phyloP scores from a whole-genome alignment of 306 rosid genomes.

The Cucurbita pepo region DNA sequence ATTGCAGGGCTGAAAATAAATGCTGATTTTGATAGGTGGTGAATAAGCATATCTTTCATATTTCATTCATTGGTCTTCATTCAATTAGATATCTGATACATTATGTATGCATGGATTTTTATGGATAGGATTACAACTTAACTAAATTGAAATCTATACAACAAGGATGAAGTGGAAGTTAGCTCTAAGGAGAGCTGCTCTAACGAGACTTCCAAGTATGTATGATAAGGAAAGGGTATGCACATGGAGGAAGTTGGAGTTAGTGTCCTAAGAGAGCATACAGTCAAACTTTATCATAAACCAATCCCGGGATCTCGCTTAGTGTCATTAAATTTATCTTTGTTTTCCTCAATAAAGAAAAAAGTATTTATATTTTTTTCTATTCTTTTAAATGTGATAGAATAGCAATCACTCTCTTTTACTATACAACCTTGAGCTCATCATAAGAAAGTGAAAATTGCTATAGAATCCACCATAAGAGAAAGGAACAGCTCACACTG shows the following conservation, averaged over 20 bases:
- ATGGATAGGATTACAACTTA: background rate
- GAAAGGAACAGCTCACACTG: background rate
- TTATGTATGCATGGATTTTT: background rate
- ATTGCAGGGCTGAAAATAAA: conserved; percentile 66
- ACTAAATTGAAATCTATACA: background rate
- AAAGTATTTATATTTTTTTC: too few relatives aligned
- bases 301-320: background rate
- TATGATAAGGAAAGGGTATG: background rate
- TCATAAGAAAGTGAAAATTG: background rate
- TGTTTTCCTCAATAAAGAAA: background rate
- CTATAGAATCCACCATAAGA: background rate
- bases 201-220: background rate
- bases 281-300: background rate
- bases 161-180: background rate
- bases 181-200: background rate
- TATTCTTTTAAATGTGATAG: background rate
- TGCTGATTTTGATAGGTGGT: conserved; percentile 75
- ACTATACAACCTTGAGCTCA: background rate
- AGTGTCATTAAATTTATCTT: background rate
- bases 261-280: background rate
- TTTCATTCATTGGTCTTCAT: conserved; percentile 8
- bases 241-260: background rate
- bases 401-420: background rate
- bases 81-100: background rate
- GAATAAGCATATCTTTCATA: conserved; percentile 8